A percentile compares a stretch with the other conserved stretches of the same genome.
Conservation (phyloP, 192 early-diverging fungal genomes). For the Gryganskiella cystojenkinii region DNA sequence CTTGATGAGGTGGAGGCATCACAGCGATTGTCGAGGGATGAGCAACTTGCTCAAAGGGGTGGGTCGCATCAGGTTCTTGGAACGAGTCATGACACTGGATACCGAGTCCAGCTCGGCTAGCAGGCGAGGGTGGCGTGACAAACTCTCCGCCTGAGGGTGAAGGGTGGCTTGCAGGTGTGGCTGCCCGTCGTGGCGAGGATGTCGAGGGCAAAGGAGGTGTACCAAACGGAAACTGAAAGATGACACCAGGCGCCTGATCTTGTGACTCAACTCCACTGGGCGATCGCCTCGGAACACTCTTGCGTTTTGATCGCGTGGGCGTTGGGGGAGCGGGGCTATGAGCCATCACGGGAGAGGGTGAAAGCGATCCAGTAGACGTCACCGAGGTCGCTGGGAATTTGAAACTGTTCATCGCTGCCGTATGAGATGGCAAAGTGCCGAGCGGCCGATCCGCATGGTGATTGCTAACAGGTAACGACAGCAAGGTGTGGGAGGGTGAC, state of each 20-base stretch:
- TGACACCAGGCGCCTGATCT: conserved; percentile 33
- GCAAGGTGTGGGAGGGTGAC: conserved; percentile 20
- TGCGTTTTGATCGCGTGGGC: conserved; percentile 30
- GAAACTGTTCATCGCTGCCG: conserved; percentile 40
- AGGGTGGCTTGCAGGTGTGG: conserved; percentile 1
- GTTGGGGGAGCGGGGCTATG: background rate
- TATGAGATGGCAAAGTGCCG: background rate
- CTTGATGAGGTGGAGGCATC: background rate
- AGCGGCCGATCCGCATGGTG: background rate
- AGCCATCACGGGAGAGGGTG: conserved; percentile 10
- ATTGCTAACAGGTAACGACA: conserved; percentile 25
- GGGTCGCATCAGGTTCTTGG: conserved; percentile 27
- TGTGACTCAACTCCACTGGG: conserved; percentile 24
- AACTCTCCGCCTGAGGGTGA: conserved; percentile 14
- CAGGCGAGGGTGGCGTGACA: conserved; percentile 26
- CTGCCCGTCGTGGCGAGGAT: conserved; percentile 2
- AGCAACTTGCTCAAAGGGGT: conserved; percentile 27
- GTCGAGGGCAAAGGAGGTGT: conserved; percentile 12
- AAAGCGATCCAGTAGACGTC: conserved; percentile 3
- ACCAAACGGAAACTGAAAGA: conserved; percentile 44
- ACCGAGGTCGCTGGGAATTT: conserved; percentile 28
- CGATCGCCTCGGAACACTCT: conserved; percentile 43
- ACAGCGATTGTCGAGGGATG: background rate
- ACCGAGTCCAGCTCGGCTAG: conserved; percentile 30
- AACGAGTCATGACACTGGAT: conserved; percentile 40